A percentile compares a stretch with the other conserved stretches of the same genome.
phyloP scores from a whole-genome alignment of 192 early-diverging fungal species.

The Entomortierella parvispora region DNA sequence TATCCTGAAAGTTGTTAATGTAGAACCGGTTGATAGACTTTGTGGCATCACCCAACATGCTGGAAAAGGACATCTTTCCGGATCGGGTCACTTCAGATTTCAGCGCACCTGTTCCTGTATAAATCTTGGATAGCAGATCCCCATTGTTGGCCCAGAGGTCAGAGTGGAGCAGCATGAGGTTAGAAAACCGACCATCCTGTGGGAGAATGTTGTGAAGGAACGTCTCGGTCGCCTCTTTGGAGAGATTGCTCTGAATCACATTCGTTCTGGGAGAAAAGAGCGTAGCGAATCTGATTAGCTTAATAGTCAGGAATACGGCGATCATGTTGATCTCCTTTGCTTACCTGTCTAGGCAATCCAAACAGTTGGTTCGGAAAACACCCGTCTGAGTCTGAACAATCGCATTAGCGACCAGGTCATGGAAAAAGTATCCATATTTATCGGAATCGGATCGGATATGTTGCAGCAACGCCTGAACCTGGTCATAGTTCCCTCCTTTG shows the following conservation, averaged over 20 bases:
- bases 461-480: constrained; percentile 67
- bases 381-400: constrained; percentile 80
- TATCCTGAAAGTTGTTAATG: constrained; percentile 97
- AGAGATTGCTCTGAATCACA: constrained; percentile 85
- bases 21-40: constrained; percentile 94
- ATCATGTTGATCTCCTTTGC: background rate
- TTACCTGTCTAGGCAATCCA: constrained; percentile 73
- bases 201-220: constrained; percentile 53
- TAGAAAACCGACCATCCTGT: constrained; percentile 29
- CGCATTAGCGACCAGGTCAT: constrained; percentile 64
- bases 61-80: constrained; percentile 84
- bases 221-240: constrained; percentile 57
- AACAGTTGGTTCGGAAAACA: constrained; percentile 91
- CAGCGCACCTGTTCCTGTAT: constrained; percentile 96
- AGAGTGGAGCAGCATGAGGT: constrained; percentile 58
- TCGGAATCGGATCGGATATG: constrained; percentile 63
- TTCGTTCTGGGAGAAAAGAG: constrained; percentile 87
- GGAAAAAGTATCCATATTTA: constrained; percentile 75
- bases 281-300: background rate
- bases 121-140: constrained; percentile 90
- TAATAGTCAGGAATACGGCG: background rate
- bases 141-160: constrained; percentile 90
- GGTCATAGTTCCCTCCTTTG: constrained; percentile 82
- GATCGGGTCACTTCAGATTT: constrained; percentile 90
- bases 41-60: constrained; percentile 86